Base-by-base conservation (phyloP, 768 basidiomycete genomes). In the Crepidotus variabilis region DNA sequence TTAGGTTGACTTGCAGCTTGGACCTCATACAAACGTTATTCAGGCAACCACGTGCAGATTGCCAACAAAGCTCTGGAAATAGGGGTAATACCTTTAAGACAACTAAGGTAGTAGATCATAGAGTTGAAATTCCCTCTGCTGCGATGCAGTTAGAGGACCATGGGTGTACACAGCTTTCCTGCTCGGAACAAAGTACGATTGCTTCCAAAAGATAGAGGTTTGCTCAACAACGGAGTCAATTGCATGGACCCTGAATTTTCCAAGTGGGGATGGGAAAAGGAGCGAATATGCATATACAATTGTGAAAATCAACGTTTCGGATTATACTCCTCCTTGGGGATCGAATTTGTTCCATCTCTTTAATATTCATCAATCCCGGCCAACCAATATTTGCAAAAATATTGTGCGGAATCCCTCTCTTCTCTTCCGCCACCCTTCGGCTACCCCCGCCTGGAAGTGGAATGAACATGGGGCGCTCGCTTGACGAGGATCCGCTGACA, bases 401-500 rank as follows among this genome's bases (percentile, higher is more conserved):
- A 50, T 51, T 51, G 55, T 56, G 55, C 50, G 45, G 55, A 56
- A 45, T 51, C 28, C 43, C 7, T 5, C 36, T 56, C 16, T 43
- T 56, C 32, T 51, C 49, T 51, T 47, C 55, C 33, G 22, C 33
- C 20, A 24, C 47, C 24, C 48, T 47, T 33, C 47, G 47, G 32
- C 14, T 34, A 24, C 36, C 22, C 16, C 28, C 49, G 10, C 43
- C 23, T 32, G 49, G 18, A 51, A 43, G 39, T 43, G 39, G 39
- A 43, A 43, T 14, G 14, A 43, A 43, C 46, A 61, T 63, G 67
- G 69, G 67, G 50, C 71, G 69, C 54, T 57, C 68, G 7, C 63
- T 64, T 63, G 77, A 81, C 46, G 80, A 84, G 55, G 88, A 90
- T 66, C 88, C 88, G 0, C 72, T 90, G 21, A 72, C 85, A 4